These are phyloP conservation scores for Forsythia suspensa DNA, from an alignment of 257 asterid genomes.

Conservation along the genomic window DNA sequence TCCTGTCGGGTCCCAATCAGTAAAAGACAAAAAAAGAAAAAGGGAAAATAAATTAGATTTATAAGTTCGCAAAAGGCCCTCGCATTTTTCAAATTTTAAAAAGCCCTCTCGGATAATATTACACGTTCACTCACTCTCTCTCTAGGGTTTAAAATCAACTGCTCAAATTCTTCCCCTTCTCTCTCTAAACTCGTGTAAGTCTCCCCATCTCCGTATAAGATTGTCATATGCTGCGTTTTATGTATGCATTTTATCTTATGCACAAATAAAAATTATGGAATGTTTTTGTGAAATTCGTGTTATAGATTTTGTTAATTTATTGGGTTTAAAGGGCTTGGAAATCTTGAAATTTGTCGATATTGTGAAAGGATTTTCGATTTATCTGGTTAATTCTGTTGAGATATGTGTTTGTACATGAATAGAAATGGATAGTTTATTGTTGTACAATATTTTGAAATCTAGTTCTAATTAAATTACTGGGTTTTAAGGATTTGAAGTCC, in stretches of 20 bases:
- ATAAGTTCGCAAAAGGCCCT: conserved; percentile 21
- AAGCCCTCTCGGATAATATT: conserved; percentile 32
- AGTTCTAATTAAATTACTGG: background rate
- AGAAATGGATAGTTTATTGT: background rate
- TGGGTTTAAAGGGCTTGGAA: background rate
- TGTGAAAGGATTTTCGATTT: background rate
- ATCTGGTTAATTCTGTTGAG: background rate
- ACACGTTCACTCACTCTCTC: conserved; percentile 21
- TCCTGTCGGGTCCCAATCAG: background rate
- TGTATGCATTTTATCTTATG: background rate
- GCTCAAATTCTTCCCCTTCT: conserved; percentile 4
- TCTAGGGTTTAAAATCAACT: conserved; percentile 43
- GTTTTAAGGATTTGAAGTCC: background rate
- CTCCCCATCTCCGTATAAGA: background rate
- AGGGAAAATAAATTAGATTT: background rate
- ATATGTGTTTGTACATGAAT: background rate
- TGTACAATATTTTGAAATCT: conserved; percentile 15
- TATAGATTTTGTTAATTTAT: background rate
- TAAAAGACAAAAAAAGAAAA: too few species aligned
- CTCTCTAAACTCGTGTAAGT: conserved; percentile 25
- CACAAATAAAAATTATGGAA: background rate
- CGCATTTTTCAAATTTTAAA: conserved; percentile 39
- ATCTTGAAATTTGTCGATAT: background rate
- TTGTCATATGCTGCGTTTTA: background rate
- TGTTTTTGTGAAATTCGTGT: background rate